Evolutionary conservation across 2,329 filamentous ascomycete species (phyloP).

Genomic region (Podosphaera fusca): DNA sequence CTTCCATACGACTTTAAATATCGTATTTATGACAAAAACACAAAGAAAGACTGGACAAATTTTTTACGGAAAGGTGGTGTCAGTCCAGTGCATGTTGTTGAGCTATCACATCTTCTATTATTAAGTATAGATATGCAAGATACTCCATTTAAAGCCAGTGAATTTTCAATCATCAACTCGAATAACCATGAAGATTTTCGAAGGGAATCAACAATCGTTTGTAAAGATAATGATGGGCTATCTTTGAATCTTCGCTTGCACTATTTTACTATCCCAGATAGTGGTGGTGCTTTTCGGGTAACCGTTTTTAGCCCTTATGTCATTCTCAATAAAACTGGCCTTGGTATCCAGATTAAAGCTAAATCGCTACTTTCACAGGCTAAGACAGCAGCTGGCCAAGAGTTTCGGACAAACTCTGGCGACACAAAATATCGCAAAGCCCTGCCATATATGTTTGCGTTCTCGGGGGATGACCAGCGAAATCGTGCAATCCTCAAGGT

Average conservation of each 20-base stretch:
- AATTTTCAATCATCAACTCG: slow-evolving; percentile 92
- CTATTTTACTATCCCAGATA: slow-evolving; percentile 74
- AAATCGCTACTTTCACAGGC: slow-evolving; percentile 74
- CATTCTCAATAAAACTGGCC: slow-evolving; percentile 80
- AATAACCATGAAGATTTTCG: slow-evolving; percentile 72
- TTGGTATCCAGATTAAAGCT: slow-evolving; percentile 68
- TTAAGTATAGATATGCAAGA: slow-evolving; percentile 95
- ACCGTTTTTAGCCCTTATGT: slow-evolving; percentile 91
- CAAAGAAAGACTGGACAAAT: slow-evolving; percentile 96
- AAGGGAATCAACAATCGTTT: slow-evolving; percentile 52
- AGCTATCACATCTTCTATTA: slow-evolving; percentile 77
- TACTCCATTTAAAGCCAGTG: slow-evolving; percentile 78
- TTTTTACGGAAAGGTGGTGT: slow-evolving; percentile 91
- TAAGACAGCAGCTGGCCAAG: slow-evolving; percentile 63
- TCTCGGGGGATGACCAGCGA: slow-evolving; percentile 63
- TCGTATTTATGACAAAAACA: slow-evolving; percentile 95
- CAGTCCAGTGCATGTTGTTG: slow-evolving; percentile 90
- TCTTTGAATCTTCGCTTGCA: slow-evolving; percentile 65
- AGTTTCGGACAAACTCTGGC: slow-evolving; percentile 27
- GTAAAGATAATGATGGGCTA: slow-evolving; percentile 68
- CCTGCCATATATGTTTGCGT: slow-evolving; percentile 90
- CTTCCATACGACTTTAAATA: slow-evolving; percentile 98
- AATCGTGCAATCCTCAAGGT: slow-evolving; percentile 78
- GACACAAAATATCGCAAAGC: slow-evolving; percentile 42
- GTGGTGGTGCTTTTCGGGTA: slow-evolving; percentile 87